Conservation (phyloP, 768 basidiomycete genomes). For the Lentinus tigrinus region DNA sequence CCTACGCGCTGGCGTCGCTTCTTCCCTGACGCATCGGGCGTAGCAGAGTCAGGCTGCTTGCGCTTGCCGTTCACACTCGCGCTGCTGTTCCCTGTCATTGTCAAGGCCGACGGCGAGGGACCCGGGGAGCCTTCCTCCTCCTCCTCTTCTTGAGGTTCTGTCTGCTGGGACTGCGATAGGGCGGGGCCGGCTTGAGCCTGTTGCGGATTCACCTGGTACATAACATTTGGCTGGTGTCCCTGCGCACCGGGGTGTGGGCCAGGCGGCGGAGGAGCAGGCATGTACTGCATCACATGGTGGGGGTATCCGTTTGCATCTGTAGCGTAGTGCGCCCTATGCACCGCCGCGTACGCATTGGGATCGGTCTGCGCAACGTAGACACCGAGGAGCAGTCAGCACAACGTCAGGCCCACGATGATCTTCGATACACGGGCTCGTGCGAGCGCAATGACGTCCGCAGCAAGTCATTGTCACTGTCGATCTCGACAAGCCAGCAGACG, state of each 20-base stretch:
- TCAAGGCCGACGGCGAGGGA: not conserved
- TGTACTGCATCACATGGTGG: constrained; percentile 14
- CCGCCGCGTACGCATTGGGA: constrained; percentile 10
- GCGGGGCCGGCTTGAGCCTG: not conserved
- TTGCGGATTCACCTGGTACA: not conserved
- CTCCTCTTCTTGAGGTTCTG: not conserved
- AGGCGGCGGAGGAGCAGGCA: constrained; percentile 1
- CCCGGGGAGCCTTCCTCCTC: not conserved
- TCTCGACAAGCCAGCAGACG: not conserved
- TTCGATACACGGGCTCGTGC: not conserved
- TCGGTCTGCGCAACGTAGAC: constrained; percentile 3
- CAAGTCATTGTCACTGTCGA: not conserved
- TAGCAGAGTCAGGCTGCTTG: constrained; percentile 14
- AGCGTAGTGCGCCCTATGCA: constrained; percentile 3
- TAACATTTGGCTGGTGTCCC: not conserved
- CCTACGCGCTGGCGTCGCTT: constrained; percentile 12
- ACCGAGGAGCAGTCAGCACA: not conserved
- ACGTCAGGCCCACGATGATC: not conserved
- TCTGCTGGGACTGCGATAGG: not conserved
- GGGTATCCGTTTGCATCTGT: constrained; percentile 7
- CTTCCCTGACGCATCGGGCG: constrained; percentile 1
- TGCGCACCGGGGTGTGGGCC: not conserved
- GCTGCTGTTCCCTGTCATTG: not conserved
- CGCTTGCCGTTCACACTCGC: constrained; percentile 10
- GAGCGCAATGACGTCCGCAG: not conserved